Percentiles rank a stretch among this genome's conserved stretches.
Conservation (phyloP, 805 yeast genomes). For the Cyberlindnera maclurae region DNA sequence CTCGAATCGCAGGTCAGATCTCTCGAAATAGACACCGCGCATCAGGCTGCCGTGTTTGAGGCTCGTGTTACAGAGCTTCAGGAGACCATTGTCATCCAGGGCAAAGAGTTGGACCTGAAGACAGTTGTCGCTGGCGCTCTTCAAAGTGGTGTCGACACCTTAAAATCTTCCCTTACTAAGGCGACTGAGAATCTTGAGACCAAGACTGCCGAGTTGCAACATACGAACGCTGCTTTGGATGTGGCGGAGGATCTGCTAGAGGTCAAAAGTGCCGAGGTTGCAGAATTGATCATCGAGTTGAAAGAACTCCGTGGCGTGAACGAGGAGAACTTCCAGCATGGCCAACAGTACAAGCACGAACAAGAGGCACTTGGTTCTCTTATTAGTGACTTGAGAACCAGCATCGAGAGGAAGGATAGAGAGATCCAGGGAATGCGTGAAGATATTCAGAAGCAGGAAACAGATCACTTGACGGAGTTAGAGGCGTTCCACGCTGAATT, state of each 20-base stretch:
- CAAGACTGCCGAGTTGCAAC: background rate
- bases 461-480: slow-evolving; percentile 30
- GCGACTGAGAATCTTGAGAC: background rate
- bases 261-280: slow-evolving; percentile 24
- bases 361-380: background rate
- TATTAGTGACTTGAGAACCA: background rate
- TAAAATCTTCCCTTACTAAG: slow-evolving; percentile 1
- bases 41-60: slow-evolving; percentile 1
- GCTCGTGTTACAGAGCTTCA: background rate
- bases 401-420: slow-evolving; percentile 16
- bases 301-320: slow-evolving; percentile 1
- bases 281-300: slow-evolving; percentile 19
- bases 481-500: slow-evolving; percentile 30
- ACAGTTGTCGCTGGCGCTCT: slow-evolving; percentile 8
- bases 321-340: background rate
- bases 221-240: slow-evolving; percentile 1
- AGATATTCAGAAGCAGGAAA: slow-evolving; percentile 27
- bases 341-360: slow-evolving; percentile 3
- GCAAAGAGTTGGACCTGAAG: slow-evolving; percentile 8
- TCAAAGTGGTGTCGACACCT: slow-evolving; percentile 9
- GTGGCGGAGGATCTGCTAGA: slow-evolving; percentile 16
- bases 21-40: slow-evolving; percentile 1
- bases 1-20: slow-evolving; percentile 1
- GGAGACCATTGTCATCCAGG: background rate
- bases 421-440: slow-evolving; percentile 24